A percentile compares a stretch with the other conserved stretches of the same genome.
Conservation (phyloP, 371 early-diverging fungal genomes). For the Mucor racemosus region DNA sequence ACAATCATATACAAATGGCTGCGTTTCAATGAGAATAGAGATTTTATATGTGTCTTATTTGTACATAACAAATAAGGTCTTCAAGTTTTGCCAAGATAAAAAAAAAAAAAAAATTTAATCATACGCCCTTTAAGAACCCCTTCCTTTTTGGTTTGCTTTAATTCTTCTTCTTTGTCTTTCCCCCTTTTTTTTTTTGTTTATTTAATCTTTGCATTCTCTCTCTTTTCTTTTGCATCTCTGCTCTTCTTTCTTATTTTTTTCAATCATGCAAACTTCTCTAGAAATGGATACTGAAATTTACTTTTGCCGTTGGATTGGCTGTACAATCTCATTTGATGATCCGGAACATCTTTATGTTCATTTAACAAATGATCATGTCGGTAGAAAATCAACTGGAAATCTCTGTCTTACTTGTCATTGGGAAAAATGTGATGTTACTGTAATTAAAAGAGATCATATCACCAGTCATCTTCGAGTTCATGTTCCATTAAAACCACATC, state of each 20-base stretch:
- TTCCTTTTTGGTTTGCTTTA: not conserved
- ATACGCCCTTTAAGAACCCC: conserved; percentile 14
- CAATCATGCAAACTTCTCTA: conserved; percentile 22
- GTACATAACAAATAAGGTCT: not conserved
- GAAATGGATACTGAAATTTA: conserved; percentile 23
- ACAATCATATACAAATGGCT: conserved; percentile 8
- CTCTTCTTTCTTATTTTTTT: conserved; percentile 1
- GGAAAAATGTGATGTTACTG: conserved; percentile 78
- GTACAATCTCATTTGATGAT: conserved; percentile 64
- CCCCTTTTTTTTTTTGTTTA: conserved; percentile 10
- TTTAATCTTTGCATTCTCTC: not conserved
- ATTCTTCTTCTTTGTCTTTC: not conserved
- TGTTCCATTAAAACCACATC: conserved; percentile 88
- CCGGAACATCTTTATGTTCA: conserved; percentile 85
- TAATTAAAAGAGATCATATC: conserved; percentile 91
- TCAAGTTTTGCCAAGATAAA: conserved; percentile 16
- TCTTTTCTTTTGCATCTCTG: conserved; percentile 4
- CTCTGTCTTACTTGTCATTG: conserved; percentile 88
- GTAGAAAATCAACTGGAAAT: conserved; percentile 88
- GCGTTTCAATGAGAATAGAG: conserved; percentile 2
- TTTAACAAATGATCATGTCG: conserved; percentile 87
- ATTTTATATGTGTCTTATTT: not conserved
- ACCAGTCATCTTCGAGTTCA: conserved; percentile 93
- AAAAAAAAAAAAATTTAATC: conserved; percentile 15
- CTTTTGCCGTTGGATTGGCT: conserved; percentile 58